phyloP scores from a whole-genome alignment of 2,329 filamentous ascomycete genomes.

The Microdochium bolleyi region DNA sequence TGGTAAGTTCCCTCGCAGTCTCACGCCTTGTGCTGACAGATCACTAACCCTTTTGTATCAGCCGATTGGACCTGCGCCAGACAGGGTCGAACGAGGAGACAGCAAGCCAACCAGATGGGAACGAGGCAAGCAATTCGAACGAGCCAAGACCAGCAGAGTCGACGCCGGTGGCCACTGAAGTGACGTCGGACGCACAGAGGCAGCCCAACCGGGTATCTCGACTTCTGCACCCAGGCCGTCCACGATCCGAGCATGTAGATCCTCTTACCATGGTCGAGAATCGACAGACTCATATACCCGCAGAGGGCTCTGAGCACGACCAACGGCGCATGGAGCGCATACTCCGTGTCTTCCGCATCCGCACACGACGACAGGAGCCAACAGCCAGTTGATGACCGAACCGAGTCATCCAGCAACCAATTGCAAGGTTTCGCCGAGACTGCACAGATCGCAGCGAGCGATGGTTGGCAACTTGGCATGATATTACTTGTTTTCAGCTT shows the following conservation, averaged over 20 bases:
- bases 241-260: slow-evolving; percentile 26
- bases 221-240: not conserved
- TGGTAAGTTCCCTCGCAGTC: slow-evolving; percentile 41
- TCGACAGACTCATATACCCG: not conserved
- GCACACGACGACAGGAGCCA: not conserved
- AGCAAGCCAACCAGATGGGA: not conserved
- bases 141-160: not conserved
- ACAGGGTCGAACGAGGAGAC: not conserved
- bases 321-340: not conserved
- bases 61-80: slow-evolving; percentile 47
- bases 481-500: not conserved
- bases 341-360: not conserved
- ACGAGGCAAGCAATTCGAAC: not conserved
- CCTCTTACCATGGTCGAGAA: not conserved
- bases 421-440: too few relatives aligned
- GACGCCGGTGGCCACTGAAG: not conserved
- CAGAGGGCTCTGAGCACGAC: not conserved
- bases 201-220: not conserved
- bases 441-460: too few relatives aligned
- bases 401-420: not conserved
- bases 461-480: not conserved
- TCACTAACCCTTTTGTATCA: slow-evolving; percentile 14
- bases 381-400: not conserved
- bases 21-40: not conserved
- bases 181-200: not conserved